These are phyloP conservation scores for Fusarium goolgardi DNA, from an alignment of 2,329 filamentous ascomycete species.

Conservation along the genomic window DNA sequence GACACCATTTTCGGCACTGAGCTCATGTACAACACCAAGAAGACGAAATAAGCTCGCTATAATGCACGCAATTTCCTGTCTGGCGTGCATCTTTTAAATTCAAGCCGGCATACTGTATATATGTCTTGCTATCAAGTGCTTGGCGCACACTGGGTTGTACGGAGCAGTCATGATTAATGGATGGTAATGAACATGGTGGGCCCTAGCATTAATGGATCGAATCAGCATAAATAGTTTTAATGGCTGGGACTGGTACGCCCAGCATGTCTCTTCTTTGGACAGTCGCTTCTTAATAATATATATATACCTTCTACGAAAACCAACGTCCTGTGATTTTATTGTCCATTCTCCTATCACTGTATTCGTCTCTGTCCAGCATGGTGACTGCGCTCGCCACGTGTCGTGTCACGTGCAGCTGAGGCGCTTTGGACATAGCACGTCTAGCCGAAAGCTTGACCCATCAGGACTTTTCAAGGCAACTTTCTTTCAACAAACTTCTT, in stretches of 20 bases:
- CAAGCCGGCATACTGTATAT: conserved; percentile 32
- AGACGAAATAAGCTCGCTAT: conserved; percentile 48
- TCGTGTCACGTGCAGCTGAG: conserved; percentile 36
- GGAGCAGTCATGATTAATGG: conserved; percentile 44
- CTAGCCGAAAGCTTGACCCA: conserved; percentile 41
- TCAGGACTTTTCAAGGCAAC: conserved; percentile 39
- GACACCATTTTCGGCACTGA: conserved; percentile 92
- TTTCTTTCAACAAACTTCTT: conserved; percentile 21
- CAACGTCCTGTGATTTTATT: neutral
- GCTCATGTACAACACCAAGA: conserved; percentile 59
- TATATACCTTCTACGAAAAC: conserved; percentile 10
- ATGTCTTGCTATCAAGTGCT: conserved; percentile 30
- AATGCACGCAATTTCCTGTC: conserved; percentile 5
- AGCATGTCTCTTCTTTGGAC: conserved; percentile 37
- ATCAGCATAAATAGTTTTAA: conserved; percentile 44
- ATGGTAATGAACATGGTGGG: conserved; percentile 46
- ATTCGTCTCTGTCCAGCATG: conserved; percentile 1
- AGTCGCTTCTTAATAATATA: conserved; percentile 40
- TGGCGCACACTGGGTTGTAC: conserved; percentile 36
- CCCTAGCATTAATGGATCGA: conserved; percentile 42
- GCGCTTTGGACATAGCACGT: conserved; percentile 16
- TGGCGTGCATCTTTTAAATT: neutral
- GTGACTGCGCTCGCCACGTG: conserved; percentile 34
- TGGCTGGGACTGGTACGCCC: conserved; percentile 41
- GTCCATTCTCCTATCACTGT: neutral